A percentile compares a stretch with the other conserved stretches of the same genome.
These are phyloP conservation scores for Tuber microsphaerosporum DNA, from an alignment of 495 filamentous ascomycete species.

Conservation along the genomic window DNA sequence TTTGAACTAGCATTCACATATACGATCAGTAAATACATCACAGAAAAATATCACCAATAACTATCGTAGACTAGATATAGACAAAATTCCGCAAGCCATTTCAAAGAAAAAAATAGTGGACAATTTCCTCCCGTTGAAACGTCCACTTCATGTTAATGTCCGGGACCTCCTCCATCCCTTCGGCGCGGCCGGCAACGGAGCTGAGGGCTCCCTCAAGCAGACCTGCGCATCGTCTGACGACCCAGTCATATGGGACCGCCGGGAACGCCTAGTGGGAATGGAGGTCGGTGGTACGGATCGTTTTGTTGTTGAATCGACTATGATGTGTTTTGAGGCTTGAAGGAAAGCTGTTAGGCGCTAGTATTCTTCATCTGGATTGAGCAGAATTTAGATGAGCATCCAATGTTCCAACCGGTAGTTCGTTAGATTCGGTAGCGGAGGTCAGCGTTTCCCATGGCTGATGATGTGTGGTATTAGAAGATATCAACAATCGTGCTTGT, in stretches of 20 bases:
- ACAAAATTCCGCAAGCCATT: too few species aligned
- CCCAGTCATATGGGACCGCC: conserved; percentile 1
- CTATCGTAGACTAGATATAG: too few species aligned
- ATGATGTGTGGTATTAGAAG: conserved; percentile 21
- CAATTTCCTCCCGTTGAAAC: too few species aligned
- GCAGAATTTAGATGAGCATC: conserved; percentile 18
- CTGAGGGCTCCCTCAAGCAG: conserved; percentile 15
- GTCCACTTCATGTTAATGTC: too few species aligned
- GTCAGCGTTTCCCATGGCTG: conserved; percentile 20
- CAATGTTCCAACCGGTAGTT: conserved; percentile 28
- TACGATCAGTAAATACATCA: too few species aligned
- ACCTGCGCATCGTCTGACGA: conserved; percentile 9
- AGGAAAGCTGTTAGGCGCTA: conserved; percentile 7
- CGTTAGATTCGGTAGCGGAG: conserved; percentile 18
- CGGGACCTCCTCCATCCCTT: conserved; percentile 8
- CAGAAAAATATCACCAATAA: too few species aligned
- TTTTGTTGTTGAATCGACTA: conserved; percentile 12
- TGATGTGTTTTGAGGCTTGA: neutral
- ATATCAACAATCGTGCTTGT: conserved; percentile 13
- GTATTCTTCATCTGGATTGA: conserved; percentile 15
- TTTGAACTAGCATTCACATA: too few species aligned
- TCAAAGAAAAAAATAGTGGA: too few species aligned
- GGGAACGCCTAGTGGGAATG: conserved; percentile 21
- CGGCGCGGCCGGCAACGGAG: neutral
- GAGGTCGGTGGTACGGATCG: neutral